Conservation (phyloP, 352 stramenopile species). For the Pythium insidiosum region DNA sequence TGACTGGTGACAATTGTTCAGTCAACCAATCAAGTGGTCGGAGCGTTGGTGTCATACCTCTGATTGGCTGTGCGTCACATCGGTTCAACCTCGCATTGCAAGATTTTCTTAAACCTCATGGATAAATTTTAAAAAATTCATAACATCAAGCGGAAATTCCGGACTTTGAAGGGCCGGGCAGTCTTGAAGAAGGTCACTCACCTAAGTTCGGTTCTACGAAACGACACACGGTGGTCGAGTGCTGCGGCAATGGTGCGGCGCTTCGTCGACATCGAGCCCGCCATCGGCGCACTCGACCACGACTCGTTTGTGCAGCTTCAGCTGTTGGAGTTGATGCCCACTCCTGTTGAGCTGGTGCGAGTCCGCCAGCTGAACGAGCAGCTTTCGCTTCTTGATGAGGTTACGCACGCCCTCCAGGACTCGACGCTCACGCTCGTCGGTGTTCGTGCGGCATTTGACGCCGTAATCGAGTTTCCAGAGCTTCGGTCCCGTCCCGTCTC, state of each 20-base stretch:
- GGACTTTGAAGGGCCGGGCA: background rate
- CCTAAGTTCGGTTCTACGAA: constrained; percentile 7
- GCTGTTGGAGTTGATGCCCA: too few relatives aligned
- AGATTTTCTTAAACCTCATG: constrained; percentile 3
- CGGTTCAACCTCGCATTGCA: constrained; percentile 9
- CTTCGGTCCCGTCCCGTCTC: too few relatives aligned
- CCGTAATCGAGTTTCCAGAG: too few relatives aligned
- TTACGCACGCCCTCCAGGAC: background rate
- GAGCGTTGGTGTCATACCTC: background rate
- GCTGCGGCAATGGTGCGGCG: background rate
- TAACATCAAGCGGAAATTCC: background rate
- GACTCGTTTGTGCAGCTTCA: too few relatives aligned
- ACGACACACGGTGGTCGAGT: constrained; percentile 1
- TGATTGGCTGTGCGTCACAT: constrained; percentile 13
- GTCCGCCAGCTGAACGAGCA: too few relatives aligned
- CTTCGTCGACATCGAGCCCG: too few relatives aligned
- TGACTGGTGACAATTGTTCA: constrained; percentile 9
- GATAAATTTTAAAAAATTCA: constrained; percentile 2
- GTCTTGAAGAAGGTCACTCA: background rate
- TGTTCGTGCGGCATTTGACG: background rate
- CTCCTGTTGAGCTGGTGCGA: too few relatives aligned
- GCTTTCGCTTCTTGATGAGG: background rate
- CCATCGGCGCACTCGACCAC: too few relatives aligned
- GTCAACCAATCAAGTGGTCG: constrained; percentile 11
- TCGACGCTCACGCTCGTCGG: background rate